Percentiles rank a stretch among this genome's conserved stretches.
Evolutionary conservation across 2,329 filamentous ascomycete species (phyloP).

Genomic region (Trichoderma breve): DNA sequence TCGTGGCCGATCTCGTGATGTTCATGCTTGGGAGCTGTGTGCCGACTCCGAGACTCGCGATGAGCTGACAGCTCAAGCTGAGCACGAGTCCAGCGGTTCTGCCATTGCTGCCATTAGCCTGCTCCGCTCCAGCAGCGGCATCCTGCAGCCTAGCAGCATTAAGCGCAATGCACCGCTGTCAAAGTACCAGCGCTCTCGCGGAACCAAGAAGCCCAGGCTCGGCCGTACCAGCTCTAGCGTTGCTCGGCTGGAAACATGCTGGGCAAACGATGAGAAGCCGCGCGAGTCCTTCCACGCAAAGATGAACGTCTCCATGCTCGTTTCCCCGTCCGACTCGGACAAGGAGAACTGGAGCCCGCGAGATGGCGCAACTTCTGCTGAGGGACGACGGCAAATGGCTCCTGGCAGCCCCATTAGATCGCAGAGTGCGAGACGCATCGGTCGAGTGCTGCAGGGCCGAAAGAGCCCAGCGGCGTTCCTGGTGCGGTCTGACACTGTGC

Average conservation of each 20-base stretch:
- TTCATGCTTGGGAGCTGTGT: constrained; percentile 87
- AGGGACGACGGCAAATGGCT: constrained; percentile 35
- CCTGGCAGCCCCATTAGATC: constrained; percentile 34
- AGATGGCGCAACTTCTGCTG: constrained; percentile 43
- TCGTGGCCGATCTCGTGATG: constrained; percentile 78
- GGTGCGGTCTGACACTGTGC: constrained; percentile 42
- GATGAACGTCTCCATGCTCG: constrained; percentile 41
- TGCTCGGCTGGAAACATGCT: constrained; percentile 54
- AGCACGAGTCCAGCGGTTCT: constrained; percentile 76
- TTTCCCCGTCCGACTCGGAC: constrained; percentile 67
- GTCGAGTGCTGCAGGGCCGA: constrained; percentile 42
- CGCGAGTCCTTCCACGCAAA: constrained; percentile 30
- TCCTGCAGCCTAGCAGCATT: constrained; percentile 54
- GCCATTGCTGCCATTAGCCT: constrained; percentile 79
- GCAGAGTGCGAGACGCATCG: constrained; percentile 41
- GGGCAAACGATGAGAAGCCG: constrained; percentile 30
- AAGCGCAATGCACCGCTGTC: constrained; percentile 61
- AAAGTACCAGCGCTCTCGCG: constrained; percentile 32
- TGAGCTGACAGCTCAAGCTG: constrained; percentile 75
- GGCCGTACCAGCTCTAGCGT: constrained; percentile 60
- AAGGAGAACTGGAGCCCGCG: constrained; percentile 85
- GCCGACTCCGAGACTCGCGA: constrained; percentile 78
- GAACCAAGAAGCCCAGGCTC: constrained; percentile 62
- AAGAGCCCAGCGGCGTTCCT: constrained; percentile 35
- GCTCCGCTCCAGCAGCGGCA: constrained; percentile 64